phyloP scores from a whole-genome alignment of 2,329 filamentous ascomycete genomes.

The Cytospora piceae region DNA sequence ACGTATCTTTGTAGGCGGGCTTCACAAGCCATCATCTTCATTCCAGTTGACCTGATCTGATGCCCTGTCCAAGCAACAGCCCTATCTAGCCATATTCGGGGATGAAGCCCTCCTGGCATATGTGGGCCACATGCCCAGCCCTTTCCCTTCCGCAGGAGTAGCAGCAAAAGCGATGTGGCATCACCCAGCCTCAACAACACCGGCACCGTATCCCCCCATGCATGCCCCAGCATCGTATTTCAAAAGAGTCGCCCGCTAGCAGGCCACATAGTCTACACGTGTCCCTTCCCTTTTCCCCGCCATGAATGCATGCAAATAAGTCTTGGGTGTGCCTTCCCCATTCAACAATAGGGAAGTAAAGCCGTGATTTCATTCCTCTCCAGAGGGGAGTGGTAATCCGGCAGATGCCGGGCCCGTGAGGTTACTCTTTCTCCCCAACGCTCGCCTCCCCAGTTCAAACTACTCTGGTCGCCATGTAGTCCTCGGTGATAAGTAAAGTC shows the following conservation, averaged over 20 bases:
- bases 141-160: neutral
- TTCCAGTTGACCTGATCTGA: neutral
- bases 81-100: neutral
- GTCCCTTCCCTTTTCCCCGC: neutral
- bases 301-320: slow-evolving; percentile 1
- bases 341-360: neutral
- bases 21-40: neutral
- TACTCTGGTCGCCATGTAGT: neutral
- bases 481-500: neutral
- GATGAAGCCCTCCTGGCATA: neutral
- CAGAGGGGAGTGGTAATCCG: neutral
- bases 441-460: neutral
- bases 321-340: neutral
- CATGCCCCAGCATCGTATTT: neutral
- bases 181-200: neutral
- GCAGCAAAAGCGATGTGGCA: neutral
- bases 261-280: neutral
- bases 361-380: neutral
- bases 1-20: neutral
- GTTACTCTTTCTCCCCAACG: neutral
- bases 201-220: neutral
- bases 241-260: neutral
- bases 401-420: neutral
- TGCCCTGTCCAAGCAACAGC: neutral
- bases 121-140: neutral